A percentile compares a stretch with the other conserved stretches of the same genome.
Conservation (phyloP, 352 stramenopile genomes). For the Peronosclerospora sorghi region DNA sequence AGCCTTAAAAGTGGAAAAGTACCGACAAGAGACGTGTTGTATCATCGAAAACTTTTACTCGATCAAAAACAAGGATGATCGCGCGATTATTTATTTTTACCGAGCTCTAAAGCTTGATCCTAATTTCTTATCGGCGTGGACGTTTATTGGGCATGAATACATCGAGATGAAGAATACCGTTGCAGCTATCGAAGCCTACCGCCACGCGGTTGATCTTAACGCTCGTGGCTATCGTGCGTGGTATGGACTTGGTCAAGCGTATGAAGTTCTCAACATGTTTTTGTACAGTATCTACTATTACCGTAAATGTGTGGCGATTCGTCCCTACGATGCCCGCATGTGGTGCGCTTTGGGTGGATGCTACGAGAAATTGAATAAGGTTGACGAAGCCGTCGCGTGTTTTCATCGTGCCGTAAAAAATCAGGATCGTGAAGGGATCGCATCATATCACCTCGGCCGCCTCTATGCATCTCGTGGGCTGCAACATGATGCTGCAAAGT, state of each 20-base stretch:
- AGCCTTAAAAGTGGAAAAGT: conserved; percentile 93
- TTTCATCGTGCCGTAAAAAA: conserved; percentile 70
- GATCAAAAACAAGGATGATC: conserved; percentile 90
- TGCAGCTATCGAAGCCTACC: conserved; percentile 94
- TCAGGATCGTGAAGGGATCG: conserved; percentile 62
- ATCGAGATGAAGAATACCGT: conserved; percentile 98
- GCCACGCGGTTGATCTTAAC: conserved; percentile 88
- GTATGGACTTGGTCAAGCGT: conserved; percentile 97
- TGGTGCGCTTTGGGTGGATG: conserved; percentile 91
- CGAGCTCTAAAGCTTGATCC: conserved; percentile 91
- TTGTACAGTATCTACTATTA: conserved; percentile 99
- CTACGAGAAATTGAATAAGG: conserved; percentile 68
- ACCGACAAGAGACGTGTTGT: conserved; percentile 95
- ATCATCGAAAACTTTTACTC: conserved; percentile 91
- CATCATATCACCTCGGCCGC: conserved; percentile 55
- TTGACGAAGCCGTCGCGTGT: conserved; percentile 60
- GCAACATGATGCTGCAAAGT: conserved; percentile 54
- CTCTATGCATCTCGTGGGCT: conserved; percentile 39
- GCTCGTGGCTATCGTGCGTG: conserved; percentile 94
- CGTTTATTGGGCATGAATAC: conserved; percentile 97
- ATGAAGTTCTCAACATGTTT: conserved; percentile 98
- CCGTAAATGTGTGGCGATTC: conserved; percentile 90
- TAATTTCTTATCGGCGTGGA: conserved; percentile 94
- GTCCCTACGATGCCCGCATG: conserved; percentile 95
- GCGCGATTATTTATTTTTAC: conserved; percentile 95